Evolutionary conservation across 495 filamentous ascomycete genomes (phyloP).

Genomic region (Penicillium dipodomyicola): DNA sequence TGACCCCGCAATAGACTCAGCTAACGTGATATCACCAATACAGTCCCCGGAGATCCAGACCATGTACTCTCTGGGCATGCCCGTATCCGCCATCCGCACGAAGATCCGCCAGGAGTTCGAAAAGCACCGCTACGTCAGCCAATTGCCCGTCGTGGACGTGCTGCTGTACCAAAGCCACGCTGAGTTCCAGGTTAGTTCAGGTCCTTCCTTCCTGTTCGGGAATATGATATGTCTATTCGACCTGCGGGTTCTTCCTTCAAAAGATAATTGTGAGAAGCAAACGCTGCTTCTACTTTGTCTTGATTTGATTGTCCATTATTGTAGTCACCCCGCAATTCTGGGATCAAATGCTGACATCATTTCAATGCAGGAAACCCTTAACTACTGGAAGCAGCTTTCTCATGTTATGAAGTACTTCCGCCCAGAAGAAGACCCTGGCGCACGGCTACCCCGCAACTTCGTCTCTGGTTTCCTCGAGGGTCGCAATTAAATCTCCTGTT

Average conservation of each 20-base stretch:
- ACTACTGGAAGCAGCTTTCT: slow-evolving; percentile 97
- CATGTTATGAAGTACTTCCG: slow-evolving; percentile 98
- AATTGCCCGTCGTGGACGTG: slow-evolving; percentile 83
- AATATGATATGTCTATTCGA: background rate
- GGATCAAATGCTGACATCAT: slow-evolving; percentile 7
- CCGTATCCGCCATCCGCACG: slow-evolving; percentile 82
- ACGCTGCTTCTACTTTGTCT: background rate
- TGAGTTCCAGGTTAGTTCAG: slow-evolving; percentile 74
- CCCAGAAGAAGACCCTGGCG: slow-evolving; percentile 77
- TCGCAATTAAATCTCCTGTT: slow-evolving; percentile 40
- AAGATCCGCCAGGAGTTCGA: slow-evolving; percentile 98
- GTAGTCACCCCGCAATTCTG: background rate
- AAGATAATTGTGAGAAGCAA: background rate
- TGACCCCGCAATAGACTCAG: background rate
- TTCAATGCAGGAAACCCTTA: slow-evolving; percentile 79
- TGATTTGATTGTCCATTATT: background rate
- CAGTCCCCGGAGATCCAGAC: slow-evolving; percentile 94
- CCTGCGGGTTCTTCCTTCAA: background rate
- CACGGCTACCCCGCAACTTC: slow-evolving; percentile 79
- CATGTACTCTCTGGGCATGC: slow-evolving; percentile 90
- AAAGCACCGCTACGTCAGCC: slow-evolving; percentile 87
- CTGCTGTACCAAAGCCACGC: slow-evolving; percentile 80
- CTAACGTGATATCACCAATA: slow-evolving; percentile 22
- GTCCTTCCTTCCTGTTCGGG: background rate
- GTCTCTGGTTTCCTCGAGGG: slow-evolving; percentile 89